Base-by-base conservation (phyloP, 2,329 filamentous ascomycete genomes). In the Penicillium sp. region DNA sequence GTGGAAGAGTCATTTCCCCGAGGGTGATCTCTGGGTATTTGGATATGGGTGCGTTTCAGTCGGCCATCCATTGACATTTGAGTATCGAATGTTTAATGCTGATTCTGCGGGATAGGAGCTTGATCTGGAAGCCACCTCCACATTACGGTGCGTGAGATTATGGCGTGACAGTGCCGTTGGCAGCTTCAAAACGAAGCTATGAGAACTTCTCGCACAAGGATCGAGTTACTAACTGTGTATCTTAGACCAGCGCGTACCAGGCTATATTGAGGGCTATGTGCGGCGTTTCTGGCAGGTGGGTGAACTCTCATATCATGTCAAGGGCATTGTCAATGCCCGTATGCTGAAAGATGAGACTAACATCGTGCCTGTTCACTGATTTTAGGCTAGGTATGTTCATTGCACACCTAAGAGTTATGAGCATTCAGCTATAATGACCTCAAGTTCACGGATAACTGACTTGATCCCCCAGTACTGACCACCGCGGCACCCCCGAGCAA, bases 121-220 rank as follows among this genome's bases (percentile, higher is more conserved):
- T 99, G 68, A 96, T 99, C 63, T 99, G 91, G 91, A 99, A 97
- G 71, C 92, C 93, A 49, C 93, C 93, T 54, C 93, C 93, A 59
- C 88, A 95, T 68, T 96, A 87, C 68, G 92, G 92, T 96, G 84
- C 55, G 70, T 60, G 34, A 16, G 41, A 36, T 8, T 28, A 35
- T 7, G 12, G 18, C 13, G 7, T 35, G 11, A 29, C 19, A 28
- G 9, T 19, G 35, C 5, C 22, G 22, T 19, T 19, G 27, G 9
- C 16, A 28, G 18, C 16, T n/a, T 41, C 35, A 28, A n/a, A 44
- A 25, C 12, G 12, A 31, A 11, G 18, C 10, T 1, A 37, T 27
- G 31, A 14, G 35, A 7, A 10, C 3, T 30, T 31, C 2, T 13
- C 41, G 30, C 9, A 14, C 13, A 8, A 31, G 19, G 35, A 35